Conservation (phyloP, 768 basidiomycete species). For the Suillus ampliporus region DNA sequence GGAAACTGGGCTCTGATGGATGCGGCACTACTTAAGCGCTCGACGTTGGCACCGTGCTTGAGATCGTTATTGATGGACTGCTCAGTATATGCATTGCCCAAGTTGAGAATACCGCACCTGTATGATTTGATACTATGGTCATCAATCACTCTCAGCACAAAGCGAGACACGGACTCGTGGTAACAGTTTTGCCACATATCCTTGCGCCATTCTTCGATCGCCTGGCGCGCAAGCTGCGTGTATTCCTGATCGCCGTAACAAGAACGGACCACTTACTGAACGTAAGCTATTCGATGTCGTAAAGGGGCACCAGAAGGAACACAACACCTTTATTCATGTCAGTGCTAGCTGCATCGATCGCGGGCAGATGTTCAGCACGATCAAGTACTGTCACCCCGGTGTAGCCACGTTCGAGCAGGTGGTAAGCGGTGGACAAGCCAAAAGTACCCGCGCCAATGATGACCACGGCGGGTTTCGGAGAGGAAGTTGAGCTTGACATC, state of each 20-base stretch:
- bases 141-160: not conserved
- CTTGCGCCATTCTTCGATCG: conserved; percentile 78
- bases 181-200: conserved; percentile 75
- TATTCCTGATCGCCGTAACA: conserved; percentile 77
- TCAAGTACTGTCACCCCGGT: conserved; percentile 77
- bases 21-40: conserved; percentile 25
- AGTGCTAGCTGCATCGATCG: conserved; percentile 78
- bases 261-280: conserved; percentile 68
- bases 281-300: not conserved
- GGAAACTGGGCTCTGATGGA: conserved; percentile 25
- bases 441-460: conserved; percentile 87
- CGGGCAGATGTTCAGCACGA: conserved; percentile 69
- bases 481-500: conserved; percentile 1
- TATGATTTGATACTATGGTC: not conserved
- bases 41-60: conserved; percentile 56
- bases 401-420: conserved; percentile 75
- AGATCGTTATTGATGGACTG: conserved; percentile 68
- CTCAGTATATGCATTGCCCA: conserved; percentile 49
- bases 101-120: conserved; percentile 35
- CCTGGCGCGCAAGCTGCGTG: conserved; percentile 72
- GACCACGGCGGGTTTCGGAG: conserved; percentile 47
- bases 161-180: conserved; percentile 73
- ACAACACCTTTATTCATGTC: conserved; percentile 49
- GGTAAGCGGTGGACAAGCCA: conserved; percentile 84
- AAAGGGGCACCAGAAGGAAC: not conserved